Conservation (phyloP, 805 yeast species). For the Maudiozyma turicensis region DNA sequence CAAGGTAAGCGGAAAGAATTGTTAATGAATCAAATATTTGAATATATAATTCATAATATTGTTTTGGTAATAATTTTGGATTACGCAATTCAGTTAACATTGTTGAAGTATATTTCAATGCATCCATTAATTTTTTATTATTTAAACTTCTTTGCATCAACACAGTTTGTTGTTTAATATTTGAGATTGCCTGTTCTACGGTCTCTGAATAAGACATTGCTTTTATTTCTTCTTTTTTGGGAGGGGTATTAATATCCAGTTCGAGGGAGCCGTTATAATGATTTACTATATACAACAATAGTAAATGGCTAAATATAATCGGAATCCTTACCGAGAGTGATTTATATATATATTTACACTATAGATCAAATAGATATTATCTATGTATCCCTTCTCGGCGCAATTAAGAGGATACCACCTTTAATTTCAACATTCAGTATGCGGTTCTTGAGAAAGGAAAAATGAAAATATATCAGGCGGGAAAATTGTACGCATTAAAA, state of each 20-base stretch:
- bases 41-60: constrained; percentile 79
- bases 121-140: constrained; percentile 69
- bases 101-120: constrained; percentile 76
- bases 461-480: no score
- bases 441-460: no score
- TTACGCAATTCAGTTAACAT: constrained; percentile 77
- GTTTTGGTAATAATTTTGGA: constrained; percentile 67
- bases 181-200: constrained; percentile 20
- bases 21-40: constrained; percentile 76
- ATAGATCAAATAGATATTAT: no score
- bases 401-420: no score
- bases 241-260: neutral
- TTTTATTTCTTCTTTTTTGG: neutral
- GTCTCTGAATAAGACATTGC: constrained; percentile 22
- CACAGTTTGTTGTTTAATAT: constrained; percentile 58
- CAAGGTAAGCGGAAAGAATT: constrained; percentile 51
- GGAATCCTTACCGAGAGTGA: no score
- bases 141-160: constrained; percentile 69
- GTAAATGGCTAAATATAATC: no score
- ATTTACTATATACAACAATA: no score
- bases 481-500: no score
- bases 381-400: no score
- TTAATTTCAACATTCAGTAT: no score
- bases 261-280: no score
- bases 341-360: no score